phyloP scores from a whole-genome alignment of 78 protist species.

The Bigelowiella natans region DNA sequence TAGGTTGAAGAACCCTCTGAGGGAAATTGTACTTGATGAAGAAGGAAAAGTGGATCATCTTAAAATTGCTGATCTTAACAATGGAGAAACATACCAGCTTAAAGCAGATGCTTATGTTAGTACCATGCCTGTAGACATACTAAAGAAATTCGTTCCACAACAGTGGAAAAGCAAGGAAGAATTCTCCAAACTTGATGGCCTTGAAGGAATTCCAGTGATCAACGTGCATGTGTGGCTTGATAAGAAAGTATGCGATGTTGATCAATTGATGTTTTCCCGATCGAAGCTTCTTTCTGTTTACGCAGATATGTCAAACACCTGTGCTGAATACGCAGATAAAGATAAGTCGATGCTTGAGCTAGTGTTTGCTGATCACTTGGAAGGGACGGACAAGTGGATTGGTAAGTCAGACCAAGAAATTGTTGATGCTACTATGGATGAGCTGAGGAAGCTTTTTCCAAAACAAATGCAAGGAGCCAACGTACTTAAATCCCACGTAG shows the following conservation, averaged over 20 bases:
- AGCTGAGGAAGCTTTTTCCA: conserved; percentile 36
- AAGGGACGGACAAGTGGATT: background rate
- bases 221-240: conserved; percentile 39
- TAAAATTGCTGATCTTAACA: background rate
- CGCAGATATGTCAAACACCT: conserved; percentile 30
- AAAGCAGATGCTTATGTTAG: conserved; percentile 22
- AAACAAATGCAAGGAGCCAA: background rate
- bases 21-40: background rate
- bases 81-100: background rate
- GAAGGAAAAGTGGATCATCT: background rate
- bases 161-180: background rate
- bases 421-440: conserved; percentile 28
- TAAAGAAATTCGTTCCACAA: conserved; percentile 14
- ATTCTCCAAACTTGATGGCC: conserved; percentile 16
- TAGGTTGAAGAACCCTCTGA: background rate
- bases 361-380: background rate
- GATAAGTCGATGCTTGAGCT: background rate
- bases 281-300: conserved; percentile 27
- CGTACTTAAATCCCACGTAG: background rate
- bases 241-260: conserved; percentile 4
- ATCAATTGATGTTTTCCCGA: conserved; percentile 27
- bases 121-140: conserved; percentile 36
- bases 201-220: conserved; percentile 19
- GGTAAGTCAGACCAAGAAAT: conserved; percentile 9
- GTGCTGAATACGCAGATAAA: conserved; percentile 17